Base-by-base conservation (phyloP, 768 basidiomycete genomes). In the Tylopilus plumbeoviolaceoides region DNA sequence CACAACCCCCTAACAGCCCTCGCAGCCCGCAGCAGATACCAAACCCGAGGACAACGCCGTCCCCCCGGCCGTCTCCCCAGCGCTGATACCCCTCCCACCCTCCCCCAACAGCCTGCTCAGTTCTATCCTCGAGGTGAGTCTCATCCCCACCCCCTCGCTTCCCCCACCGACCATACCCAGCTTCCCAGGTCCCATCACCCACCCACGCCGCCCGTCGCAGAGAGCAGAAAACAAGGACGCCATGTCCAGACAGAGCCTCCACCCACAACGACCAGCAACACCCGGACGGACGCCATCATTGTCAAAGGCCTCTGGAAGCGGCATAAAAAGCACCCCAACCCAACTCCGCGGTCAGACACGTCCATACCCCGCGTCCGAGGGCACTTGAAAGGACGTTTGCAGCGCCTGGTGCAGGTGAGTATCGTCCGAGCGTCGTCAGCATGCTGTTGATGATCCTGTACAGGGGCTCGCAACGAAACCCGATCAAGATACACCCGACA, bases 71-170 rank as follows among this genome's bases (percentile, higher is more conserved):
- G 7, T 59, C 21, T 61, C 59, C 0, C 64, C 59, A 2, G 59
- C 57, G 18, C 39, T 61, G n/a, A 12, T 66, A 44, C 64, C 64
- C 1, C 55, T 66, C 0, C 64, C 64, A 1, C 57, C 64, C 3
- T 66, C 62, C 17, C 65, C 55, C 8, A 54, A 47, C 31, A 64
- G 54, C 15, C 5, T 55, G 15, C 15, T 51, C 7, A 54, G 54
- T 1, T 64, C 62, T 20, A 60, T 66, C 46, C 44, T 54, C 2
- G 62, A 62, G 46, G 64, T 62, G 9, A 46, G 60, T 48, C 7
- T 6, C 10, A 8, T n/a, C 3, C 23, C 11, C 5, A 4, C 17
- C 4, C 25, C n/a, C 11, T 4, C 17, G 20, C 25, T 47, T 27
- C 30, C 11, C 30, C n/a, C 35, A 8, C 48, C 49, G 27, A 63